Base-by-base conservation (phyloP, 192 early-diverging fungal genomes). In the Dimargaris cristalligena region DNA sequence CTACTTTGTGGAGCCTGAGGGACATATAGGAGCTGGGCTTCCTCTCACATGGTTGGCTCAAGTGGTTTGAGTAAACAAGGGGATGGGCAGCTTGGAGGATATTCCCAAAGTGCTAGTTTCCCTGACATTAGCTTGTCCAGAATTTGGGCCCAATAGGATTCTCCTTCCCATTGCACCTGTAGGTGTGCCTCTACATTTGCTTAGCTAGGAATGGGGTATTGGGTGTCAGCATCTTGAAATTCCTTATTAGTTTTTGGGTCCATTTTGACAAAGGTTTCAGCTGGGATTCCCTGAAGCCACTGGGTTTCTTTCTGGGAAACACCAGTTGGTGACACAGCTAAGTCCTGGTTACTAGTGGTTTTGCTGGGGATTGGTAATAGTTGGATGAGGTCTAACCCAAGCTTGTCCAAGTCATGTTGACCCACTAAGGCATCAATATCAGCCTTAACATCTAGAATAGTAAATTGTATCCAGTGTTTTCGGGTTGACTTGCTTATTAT, bases 51-150 rank as follows among this genome's bases (percentile, higher is more conserved):
- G 10, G 52, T 23, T 8, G 52, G 52, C 9, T 11, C 4, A 13
- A 54, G 25, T 4, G 52, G 52, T 3, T 3, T 6, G 3, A 54
- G 52, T 2, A 29, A 6, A 25, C 52, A 54, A 8, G 29, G 52
- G 4, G 52, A 30, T 9, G 52, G 52, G 32, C 52, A 54, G 32
- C 30, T n/a, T 16, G 52, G n/a, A 8, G 52, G 52, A n/a, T 54
- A 54, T n/a, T 54, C 52, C 13, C 29, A 8, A 3, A 54, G 52
- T 23, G 30, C 32, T 54, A 3, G 18, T 11, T 23, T 30, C 6
- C 52, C 52, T 30, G 28, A 9, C 52, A 54, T 54, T 6, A 54
- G 11, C 26, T 23, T 6, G 16, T 11, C 28, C 16, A 18, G 9
- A 18, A 3, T 34, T 54, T 29, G 29, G 28, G 29, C 25, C 3